Percentiles rank a stretch among this genome's conserved stretches.
Conservation (phyloP, 352 stramenopile genomes). For the Globisporangium spinosum region DNA sequence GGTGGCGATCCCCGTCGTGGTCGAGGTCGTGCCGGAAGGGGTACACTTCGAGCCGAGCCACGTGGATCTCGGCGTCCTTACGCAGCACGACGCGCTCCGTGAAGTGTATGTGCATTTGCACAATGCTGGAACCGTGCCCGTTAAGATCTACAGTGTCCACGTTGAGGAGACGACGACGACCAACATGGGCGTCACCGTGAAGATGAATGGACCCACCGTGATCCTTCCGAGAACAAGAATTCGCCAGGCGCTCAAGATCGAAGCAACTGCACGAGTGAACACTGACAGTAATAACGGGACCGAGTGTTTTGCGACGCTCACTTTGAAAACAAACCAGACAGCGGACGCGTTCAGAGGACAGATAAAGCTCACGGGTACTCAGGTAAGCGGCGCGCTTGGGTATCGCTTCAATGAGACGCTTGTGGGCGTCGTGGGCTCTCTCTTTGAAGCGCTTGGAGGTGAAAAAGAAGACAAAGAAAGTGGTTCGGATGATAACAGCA, state of each 20-base stretch:
- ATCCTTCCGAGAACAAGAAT: slow-evolving; percentile 37
- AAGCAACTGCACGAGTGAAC: slow-evolving; percentile 8
- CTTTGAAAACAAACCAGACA: slow-evolving; percentile 40
- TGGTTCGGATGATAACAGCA: background rate
- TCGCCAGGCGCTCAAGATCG: slow-evolving; percentile 30
- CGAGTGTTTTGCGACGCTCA: slow-evolving; percentile 23
- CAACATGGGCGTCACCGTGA: slow-evolving; percentile 29
- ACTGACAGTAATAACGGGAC: background rate
- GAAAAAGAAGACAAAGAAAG: slow-evolving; percentile 1
- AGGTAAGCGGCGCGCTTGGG: slow-evolving; percentile 25
- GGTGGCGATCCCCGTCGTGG: slow-evolving; percentile 33
- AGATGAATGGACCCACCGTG: slow-evolving; percentile 27
- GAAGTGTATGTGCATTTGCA: slow-evolving; percentile 33
- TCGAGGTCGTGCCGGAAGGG: slow-evolving; percentile 35
- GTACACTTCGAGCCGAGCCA: slow-evolving; percentile 36
- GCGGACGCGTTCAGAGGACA: slow-evolving; percentile 6
- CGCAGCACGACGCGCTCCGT: slow-evolving; percentile 21
- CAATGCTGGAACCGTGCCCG: slow-evolving; percentile 35
- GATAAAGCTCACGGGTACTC: slow-evolving; percentile 27
- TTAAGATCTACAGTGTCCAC: slow-evolving; percentile 38
- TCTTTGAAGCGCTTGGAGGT: slow-evolving; percentile 1
- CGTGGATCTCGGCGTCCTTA: slow-evolving; percentile 36
- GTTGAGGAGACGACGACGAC: slow-evolving; percentile 19
- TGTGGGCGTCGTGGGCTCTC: slow-evolving; percentile 16
- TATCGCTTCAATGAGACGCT: slow-evolving; percentile 31